Percentiles rank a stretch among this genome's conserved stretches.
These are phyloP conservation scores for Rhynchospora pubera DNA, from an alignment of 176 grass and related monocot genomes.

Conservation along the genomic window DNA sequence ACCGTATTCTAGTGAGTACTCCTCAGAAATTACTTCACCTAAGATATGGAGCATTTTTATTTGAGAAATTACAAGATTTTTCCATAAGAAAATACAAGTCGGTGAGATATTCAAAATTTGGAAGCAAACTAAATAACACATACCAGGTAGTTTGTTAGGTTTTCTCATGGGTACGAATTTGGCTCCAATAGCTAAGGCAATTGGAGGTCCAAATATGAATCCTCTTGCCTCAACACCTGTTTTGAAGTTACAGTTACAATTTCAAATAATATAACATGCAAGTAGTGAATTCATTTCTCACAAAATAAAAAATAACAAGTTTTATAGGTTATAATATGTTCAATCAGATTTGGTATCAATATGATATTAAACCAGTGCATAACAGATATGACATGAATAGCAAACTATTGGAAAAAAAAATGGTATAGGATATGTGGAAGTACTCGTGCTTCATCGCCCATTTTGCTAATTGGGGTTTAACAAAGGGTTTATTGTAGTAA, in stretches of 20 bases:
- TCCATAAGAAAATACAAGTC: not conserved
- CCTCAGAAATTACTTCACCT: constrained; percentile 91
- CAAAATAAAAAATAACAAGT: not conserved
- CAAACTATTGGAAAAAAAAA: not conserved
- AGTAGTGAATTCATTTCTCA: not conserved
- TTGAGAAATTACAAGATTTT: not conserved
- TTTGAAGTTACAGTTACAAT: constrained; percentile 16
- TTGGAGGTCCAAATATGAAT: constrained; percentile 92
- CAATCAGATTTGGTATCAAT: not conserved
- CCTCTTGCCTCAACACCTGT: constrained; percentile 95
- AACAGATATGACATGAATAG: not conserved
- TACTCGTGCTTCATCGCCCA: not conserved
- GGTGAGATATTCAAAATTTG: not conserved
- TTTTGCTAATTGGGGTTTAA: not conserved
- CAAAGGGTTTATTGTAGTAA: not conserved
- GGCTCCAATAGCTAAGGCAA: constrained; percentile 89
- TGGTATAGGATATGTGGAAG: not conserved
- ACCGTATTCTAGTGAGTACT: constrained; percentile 86
- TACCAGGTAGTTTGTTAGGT: constrained; percentile 94
- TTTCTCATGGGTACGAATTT: constrained; percentile 97
- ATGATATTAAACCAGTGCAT: not conserved
- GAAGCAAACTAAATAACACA: not conserved
- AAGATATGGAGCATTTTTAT: constrained; percentile 14
- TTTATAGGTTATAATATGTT: not conserved
- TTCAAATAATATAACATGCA: not conserved